phyloP scores from a whole-genome alignment of 768 basidiomycete species.

The Fibroporia radiculosa region DNA sequence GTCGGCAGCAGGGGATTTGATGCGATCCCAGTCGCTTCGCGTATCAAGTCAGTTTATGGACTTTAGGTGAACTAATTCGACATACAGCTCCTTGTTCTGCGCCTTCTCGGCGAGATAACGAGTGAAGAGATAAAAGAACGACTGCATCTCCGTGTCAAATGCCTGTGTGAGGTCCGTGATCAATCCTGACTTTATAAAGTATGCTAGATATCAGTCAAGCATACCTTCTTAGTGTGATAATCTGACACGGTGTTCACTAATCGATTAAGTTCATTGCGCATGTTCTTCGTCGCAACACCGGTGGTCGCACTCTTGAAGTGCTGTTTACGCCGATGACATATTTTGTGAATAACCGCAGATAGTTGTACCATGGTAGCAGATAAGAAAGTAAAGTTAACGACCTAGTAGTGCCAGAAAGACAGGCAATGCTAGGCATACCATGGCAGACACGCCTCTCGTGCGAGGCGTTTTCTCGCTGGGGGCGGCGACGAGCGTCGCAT shows the following conservation, averaged over 20 bases:
- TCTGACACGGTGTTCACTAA: constrained; percentile 60
- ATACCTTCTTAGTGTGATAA: constrained; percentile 49
- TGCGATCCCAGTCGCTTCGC: constrained; percentile 30
- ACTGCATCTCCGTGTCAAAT: constrained; percentile 94
- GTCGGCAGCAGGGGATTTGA: constrained; percentile 80
- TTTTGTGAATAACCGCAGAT: constrained; percentile 12
- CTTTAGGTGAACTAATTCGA: constrained; percentile 10
- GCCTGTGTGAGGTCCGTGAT: constrained; percentile 92
- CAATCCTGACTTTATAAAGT: constrained; percentile 78
- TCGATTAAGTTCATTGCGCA: constrained; percentile 60
- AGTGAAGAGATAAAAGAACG: constrained; percentile 94
- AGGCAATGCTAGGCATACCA: constrained; percentile 15
- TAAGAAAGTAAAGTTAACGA: not conserved
- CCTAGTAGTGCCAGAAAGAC: not conserved
- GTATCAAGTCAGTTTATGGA: not conserved
- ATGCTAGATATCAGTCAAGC: no score
- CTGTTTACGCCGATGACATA: constrained; percentile 31
- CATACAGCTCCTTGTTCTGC: constrained; percentile 80
- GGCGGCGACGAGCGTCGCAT: constrained; percentile 5
- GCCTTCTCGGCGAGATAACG: constrained; percentile 90
- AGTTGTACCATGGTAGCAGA: constrained; percentile 8
- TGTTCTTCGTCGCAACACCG: constrained; percentile 48
- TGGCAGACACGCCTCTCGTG: constrained; percentile 22
- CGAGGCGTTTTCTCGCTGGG: constrained; percentile 18
- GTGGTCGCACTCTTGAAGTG: constrained; percentile 32